These are phyloP conservation scores for Clonostachys chloroleuca DNA, from an alignment of 2,329 filamentous ascomycete genomes.

Conservation along the genomic window DNA sequence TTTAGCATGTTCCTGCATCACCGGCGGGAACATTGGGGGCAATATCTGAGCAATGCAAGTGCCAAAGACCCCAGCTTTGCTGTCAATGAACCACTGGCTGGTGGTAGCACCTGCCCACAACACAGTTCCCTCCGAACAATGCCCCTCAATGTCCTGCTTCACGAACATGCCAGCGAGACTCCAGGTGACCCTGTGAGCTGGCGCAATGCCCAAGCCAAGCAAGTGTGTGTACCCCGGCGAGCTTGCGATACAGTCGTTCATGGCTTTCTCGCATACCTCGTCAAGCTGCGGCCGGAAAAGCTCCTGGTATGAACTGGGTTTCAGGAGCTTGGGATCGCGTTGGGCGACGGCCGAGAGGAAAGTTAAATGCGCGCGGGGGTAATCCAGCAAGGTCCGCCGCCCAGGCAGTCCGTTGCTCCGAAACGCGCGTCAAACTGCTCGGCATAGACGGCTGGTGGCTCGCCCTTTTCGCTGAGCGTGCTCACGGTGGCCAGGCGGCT, in stretches of 20 bases:
- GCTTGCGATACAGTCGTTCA: conserved; percentile 1
- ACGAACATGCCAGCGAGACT: neutral
- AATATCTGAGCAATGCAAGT: neutral
- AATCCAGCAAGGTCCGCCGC: neutral
- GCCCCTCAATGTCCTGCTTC: neutral
- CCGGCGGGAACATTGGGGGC: neutral
- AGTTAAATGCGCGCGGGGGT: neutral
- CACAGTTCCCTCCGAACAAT: neutral
- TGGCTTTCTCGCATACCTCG: neutral
- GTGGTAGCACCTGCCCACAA: neutral
- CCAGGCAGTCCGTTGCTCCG: conserved; percentile 1
- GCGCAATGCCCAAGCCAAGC: neutral
- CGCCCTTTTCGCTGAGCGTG: conserved; percentile 1
- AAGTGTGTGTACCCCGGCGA: neutral
- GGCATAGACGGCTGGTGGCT: neutral
- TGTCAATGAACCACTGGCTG: neutral
- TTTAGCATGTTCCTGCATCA: neutral
- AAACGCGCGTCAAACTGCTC: neutral
- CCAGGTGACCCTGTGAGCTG: neutral
- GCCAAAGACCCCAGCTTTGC: neutral
- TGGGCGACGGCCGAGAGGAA: conserved; percentile 1
- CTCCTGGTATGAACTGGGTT: neutral
- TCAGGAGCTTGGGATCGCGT: neutral
- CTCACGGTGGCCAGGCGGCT: neutral
- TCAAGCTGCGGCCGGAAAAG: conserved; percentile 4